Evolutionary conservation across 768 basidiomycete species (phyloP).

Genomic region (Leccinellum luteum): DNA sequence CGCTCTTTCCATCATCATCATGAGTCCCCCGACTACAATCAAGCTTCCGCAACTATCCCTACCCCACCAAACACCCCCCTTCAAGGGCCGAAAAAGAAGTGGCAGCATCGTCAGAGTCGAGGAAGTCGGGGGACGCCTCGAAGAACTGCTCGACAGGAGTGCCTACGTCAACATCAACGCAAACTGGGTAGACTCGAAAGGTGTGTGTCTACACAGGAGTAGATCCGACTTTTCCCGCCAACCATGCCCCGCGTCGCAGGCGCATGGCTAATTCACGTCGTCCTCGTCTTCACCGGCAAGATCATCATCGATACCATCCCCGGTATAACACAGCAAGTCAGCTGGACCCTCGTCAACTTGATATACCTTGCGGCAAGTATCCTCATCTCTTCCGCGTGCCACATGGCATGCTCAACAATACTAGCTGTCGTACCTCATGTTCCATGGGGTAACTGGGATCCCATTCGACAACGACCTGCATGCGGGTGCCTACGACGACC

Average conservation of each 20-base stretch:
- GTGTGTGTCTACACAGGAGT: conserved; percentile 37
- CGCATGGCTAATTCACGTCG: conserved; percentile 96
- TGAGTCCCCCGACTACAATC: conserved; percentile 54
- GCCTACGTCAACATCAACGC: conserved; percentile 85
- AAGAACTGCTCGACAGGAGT: conserved; percentile 76
- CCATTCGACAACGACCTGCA: conserved; percentile 88
- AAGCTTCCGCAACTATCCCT: conserved; percentile 49
- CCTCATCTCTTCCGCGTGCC: not conserved
- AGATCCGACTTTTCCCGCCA: not conserved
- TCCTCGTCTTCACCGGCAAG: conserved; percentile 88
- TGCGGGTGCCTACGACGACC: conserved; percentile 93
- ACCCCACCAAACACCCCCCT: conserved; percentile 27
- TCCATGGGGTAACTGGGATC: conserved; percentile 96
- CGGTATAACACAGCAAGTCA: conserved; percentile 89
- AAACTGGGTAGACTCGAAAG: conserved; percentile 93
- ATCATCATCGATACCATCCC: conserved; percentile 92
- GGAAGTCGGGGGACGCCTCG: conserved; percentile 68
- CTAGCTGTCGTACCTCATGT: conserved; percentile 96
- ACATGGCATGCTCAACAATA: conserved; percentile 3
- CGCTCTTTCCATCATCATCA: conserved; percentile 32
- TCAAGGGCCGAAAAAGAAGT: conserved; percentile 55
- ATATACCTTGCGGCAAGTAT: conserved; percentile 80
- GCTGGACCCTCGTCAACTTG: conserved; percentile 93
- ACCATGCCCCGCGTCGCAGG: conserved; percentile 47
- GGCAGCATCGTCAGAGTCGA: conserved; percentile 84